Evolutionary conservation across 768 basidiomycete species (phyloP), one percentile per base, ranked within the genome.

Genomic region (Boletus tomentosulus): DNA sequence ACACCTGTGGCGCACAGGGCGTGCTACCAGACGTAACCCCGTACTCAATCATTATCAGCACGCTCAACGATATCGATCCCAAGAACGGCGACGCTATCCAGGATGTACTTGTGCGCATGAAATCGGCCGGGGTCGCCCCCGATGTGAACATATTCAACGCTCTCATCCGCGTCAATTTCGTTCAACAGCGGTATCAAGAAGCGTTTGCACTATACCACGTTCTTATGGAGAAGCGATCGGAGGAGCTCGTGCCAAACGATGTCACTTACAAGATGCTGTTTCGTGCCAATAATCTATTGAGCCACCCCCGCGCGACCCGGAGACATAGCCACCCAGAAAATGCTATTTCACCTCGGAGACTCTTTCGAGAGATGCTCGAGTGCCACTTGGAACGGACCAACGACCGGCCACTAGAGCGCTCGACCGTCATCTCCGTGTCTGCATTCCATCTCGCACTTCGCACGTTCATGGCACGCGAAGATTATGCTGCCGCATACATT

Each of bases 401-500:
- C 3, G 59, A 55, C 12, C 19, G 7, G 10, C 57, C 57, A 15
- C 56, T 57, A 15, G 65, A 51, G 8, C 60, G 45, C 16, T 68
- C 68, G 0, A 62, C 71, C 8, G 50, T 68, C 8, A 44, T 73
- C 13, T 69, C 64, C 16, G 65, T 68, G 0, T 71, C 66, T 31
- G 64, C 77, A 1, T 61, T 82, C 35, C 75, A 75, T 57, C 59
- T 72, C 27, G 73, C 74, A 1, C 67, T 84, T 5, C 73, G 74
- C n/a, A 67, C 73, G 0, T 79, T 81, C 57, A 63, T 83, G 50
- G 62, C 62, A 0, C 59, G 65, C 10, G 66, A 67, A 3, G 83
- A 83, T 64, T 83, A 79, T 53, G 64, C 77, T 11, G 82, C 71
- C 1, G 80, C 78, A 1, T 73, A 73, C 56, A 60, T 77, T 44